phyloP scores from a whole-genome alignment of 2,329 filamentous ascomycete genomes.

The Aspergillus intermedius region DNA sequence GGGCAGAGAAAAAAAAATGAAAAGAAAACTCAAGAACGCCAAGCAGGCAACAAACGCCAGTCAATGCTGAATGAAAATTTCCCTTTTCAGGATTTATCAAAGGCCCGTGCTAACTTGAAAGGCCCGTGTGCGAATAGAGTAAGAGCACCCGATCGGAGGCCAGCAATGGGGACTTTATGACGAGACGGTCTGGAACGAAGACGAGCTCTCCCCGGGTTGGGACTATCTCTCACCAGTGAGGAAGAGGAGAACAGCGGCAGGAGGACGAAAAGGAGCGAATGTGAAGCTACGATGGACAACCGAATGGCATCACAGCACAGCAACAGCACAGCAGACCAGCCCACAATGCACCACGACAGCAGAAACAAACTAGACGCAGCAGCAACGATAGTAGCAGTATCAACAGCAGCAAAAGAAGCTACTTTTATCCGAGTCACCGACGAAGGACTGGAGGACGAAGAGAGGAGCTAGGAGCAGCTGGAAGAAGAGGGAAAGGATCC shows the following conservation, averaged over 20 bases:
- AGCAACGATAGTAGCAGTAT: no score
- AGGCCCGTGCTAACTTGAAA: not conserved
- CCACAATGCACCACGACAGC: not conserved
- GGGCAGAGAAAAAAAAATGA: not conserved
- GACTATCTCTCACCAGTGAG: not conserved
- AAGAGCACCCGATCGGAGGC: not conserved
- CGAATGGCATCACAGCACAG: not conserved
- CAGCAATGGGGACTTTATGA: not conserved
- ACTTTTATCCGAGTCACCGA: not conserved
- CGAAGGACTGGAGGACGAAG: not conserved
- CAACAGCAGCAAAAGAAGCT: no score
- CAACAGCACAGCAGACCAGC: not conserved
- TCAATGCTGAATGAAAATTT: not conserved
- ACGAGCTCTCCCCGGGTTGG: not conserved
- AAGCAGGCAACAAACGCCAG: conserved; percentile 4
- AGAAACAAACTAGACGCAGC: not conserved
- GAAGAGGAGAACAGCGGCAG: conserved; percentile 2
- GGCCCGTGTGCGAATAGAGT: conserved; percentile 3
- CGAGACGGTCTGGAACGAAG: not conserved
- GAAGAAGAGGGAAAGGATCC: conserved; percentile 14
- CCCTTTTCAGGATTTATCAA: not conserved
- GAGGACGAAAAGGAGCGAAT: not conserved
- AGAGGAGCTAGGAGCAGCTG: not conserved
- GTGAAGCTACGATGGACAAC: conserved; percentile 9
- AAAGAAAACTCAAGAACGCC: not conserved